Evolutionary conservation across 208 protist genomes (phyloP), one percentile per base, ranked within the genome.

Genomic region (Crithidia thermophila): DNA sequence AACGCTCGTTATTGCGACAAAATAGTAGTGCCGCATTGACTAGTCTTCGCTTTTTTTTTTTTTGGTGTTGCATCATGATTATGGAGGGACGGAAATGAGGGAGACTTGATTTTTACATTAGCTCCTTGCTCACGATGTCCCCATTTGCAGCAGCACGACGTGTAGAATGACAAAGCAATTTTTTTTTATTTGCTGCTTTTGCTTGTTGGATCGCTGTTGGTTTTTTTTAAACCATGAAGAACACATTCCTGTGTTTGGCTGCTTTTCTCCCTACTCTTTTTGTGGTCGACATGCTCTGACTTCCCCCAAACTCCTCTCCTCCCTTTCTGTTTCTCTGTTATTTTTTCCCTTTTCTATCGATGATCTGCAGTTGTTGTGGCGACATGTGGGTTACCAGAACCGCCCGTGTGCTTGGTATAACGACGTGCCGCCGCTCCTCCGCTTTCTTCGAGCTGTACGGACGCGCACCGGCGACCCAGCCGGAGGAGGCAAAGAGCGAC

Each of bases 371-470:
- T 57, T 33, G 60, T n/a, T n/a, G n/a, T n/a, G 27, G 45, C 20
- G 23, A 25, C 30, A 52, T 74, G 68, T 47, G 59, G 68, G 20
- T 40, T 16, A 62, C 57, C 0, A 51, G 55, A 34, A 33, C 40
- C 13, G 36, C 21, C 10, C 42, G 40, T 34, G 31, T 16, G 5
- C 18, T 68, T 28, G 18, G 45, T 51, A 5, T 59, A 5, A 61
- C 60, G 31, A 60, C 4, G 20, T 63, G 37, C 37, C 39, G 42
- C 33, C 68, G 52, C 4, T 68, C 36, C 14, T 47, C 61, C 5
- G 39, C 20, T n/a, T 75, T 75, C 39, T 63, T 75, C 20, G 68
- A 75, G 42, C 68, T 75, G 14, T 75, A 75, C 46, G 68, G 68
- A 2, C 68, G 68, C 37, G 36, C 60, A 28, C 57, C 57, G 10